Evolutionary conservation across 768 basidiomycete genomes (phyloP).

Genomic region (Termitomyces sp.): DNA sequence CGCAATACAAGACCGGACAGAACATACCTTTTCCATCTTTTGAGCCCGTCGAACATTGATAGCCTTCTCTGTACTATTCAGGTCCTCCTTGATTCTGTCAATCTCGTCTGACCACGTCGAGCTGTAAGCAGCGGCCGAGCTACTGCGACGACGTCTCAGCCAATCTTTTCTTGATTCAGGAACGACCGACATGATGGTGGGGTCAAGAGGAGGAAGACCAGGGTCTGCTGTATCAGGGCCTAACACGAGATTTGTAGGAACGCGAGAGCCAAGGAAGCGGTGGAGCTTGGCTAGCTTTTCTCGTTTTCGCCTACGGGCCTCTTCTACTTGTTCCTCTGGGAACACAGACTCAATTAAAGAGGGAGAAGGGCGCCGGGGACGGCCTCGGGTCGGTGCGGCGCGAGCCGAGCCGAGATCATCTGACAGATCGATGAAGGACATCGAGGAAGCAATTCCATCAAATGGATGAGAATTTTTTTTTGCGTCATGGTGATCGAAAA

Average conservation of each 20-base stretch:
- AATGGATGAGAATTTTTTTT: constrained; percentile 11
- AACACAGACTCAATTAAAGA: constrained; percentile 45
- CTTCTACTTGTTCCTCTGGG: constrained; percentile 51
- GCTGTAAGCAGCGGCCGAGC: constrained; percentile 43
- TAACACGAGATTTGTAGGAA: constrained; percentile 65
- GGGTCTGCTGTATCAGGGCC: constrained; percentile 33
- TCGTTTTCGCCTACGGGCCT: constrained; percentile 62
- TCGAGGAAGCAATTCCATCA: constrained; percentile 25
- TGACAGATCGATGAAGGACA: constrained; percentile 65
- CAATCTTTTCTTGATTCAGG: constrained; percentile 33
- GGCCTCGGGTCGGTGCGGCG: constrained; percentile 16
- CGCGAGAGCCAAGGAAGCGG: constrained; percentile 79
- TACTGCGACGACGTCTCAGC: constrained; percentile 49
- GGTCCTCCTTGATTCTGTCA: constrained; percentile 65
- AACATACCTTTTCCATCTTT: constrained; percentile 82
- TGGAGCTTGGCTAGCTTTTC: constrained; percentile 78
- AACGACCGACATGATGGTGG: constrained; percentile 16
- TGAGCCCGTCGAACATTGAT: constrained; percentile 74
- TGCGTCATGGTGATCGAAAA: constrained; percentile 19
- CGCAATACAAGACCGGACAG: not conserved
- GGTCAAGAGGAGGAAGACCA: constrained; percentile 22
- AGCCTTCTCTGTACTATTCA: constrained; percentile 70
- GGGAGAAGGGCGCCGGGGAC: constrained; percentile 27
- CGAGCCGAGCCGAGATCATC: constrained; percentile 44
- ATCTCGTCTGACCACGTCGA: constrained; percentile 48